A percentile compares a stretch with the other conserved stretches of the same genome.
Conservation (phyloP, 106 monocot genomes). For the Phalaenopsis equestris region DNA sequence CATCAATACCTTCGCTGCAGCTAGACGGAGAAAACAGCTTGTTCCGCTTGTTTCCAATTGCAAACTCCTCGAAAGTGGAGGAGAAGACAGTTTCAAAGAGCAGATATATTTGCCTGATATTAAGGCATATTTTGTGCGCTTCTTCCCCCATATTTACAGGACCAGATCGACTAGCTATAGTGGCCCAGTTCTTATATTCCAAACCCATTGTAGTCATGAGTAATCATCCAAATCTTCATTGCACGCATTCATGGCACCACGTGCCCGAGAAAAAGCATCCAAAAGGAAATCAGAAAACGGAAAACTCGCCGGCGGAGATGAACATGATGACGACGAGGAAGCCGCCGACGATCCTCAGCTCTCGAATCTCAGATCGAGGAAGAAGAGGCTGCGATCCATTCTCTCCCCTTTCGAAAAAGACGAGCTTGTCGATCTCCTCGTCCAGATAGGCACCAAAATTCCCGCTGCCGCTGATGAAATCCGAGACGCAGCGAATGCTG, state of each 20-base stretch:
- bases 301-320: constrained; percentile 11
- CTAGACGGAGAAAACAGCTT: no score
- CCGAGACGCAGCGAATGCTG: no score
- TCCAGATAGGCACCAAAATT: no score
- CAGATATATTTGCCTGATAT: no score
- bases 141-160: no score
- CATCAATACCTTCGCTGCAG: no score
- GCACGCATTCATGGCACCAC: not conserved
- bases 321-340: not conserved
- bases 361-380: no score
- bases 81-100: no score
- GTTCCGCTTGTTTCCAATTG: no score
- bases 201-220: not conserved
- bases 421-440: constrained; percentile 48
- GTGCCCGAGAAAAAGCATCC: not conserved
- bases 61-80: no score
- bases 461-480: no score
- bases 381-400: constrained; percentile 19
- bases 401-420: constrained; percentile 41
- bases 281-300: constrained; percentile 36
- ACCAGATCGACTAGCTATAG: not conserved
- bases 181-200: not conserved
- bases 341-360: constrained; percentile 3
- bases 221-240: not conserved
- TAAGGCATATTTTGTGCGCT: no score